A percentile compares a stretch with the other conserved stretches of the same genome.
Evolutionary conservation across 495 filamentous ascomycete genomes (phyloP).

Genomic region (Hypoxylon subgilvum): DNA sequence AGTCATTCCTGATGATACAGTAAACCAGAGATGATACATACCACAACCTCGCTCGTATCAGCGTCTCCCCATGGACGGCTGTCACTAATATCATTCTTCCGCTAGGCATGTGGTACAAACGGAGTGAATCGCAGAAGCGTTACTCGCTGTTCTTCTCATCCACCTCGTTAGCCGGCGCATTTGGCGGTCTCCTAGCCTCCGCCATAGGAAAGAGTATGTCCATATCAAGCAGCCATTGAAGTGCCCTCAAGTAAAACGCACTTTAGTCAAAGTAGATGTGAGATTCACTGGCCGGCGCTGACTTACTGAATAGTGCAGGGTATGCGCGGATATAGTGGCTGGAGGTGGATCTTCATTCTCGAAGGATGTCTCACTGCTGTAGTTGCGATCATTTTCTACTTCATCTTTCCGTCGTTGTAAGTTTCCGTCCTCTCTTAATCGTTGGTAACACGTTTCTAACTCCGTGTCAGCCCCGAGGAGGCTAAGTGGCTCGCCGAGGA

Average conservation of each 20-base stretch:
- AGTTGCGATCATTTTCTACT: slow-evolving; percentile 76
- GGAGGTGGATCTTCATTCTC: slow-evolving; percentile 81
- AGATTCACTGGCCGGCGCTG: slow-evolving; percentile 3
- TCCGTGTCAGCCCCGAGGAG: slow-evolving; percentile 55
- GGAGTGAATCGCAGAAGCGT: slow-evolving; percentile 83
- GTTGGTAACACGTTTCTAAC: not conserved
- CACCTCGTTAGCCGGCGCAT: slow-evolving; percentile 83
- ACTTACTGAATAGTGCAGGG: slow-evolving; percentile 56
- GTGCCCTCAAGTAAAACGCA: not conserved
- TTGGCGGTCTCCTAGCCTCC: slow-evolving; percentile 81
- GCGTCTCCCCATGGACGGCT: not conserved
- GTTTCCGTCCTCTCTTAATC: slow-evolving; percentile 40
- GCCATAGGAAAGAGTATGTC: slow-evolving; percentile 75
- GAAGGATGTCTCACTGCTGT: slow-evolving; percentile 78
- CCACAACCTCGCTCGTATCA: not conserved
- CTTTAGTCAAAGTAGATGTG: not conserved
- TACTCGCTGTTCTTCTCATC: slow-evolving; percentile 89
- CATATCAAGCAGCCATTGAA: slow-evolving; percentile 37
- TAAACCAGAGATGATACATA: too few species aligned
- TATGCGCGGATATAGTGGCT: slow-evolving; percentile 73
- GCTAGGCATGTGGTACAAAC: slow-evolving; percentile 83
- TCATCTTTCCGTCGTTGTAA: slow-evolving; percentile 78
- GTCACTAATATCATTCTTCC: slow-evolving; percentile 11
- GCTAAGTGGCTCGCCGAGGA: slow-evolving; percentile 72
- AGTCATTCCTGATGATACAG: slow-evolving; percentile 14